Evolutionary conservation across 805 yeast genomes (phyloP).

Genomic region (Candida odintsovae): DNA sequence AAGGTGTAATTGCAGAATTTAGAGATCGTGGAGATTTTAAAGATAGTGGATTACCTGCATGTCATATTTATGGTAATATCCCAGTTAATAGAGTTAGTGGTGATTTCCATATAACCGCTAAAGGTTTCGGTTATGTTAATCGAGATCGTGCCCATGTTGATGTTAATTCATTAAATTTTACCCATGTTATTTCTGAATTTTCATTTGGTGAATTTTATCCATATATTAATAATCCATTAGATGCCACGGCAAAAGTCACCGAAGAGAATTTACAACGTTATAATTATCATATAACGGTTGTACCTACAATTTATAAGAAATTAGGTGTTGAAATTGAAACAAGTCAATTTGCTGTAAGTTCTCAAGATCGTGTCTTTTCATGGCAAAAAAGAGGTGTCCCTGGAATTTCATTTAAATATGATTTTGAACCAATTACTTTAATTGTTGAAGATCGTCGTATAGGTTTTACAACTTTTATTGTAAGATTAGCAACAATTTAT

Average conservation of each 20-base stretch:
- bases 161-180: conserved; percentile 55
- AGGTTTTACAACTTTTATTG: conserved; percentile 70
- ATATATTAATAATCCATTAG: conserved; percentile 81
- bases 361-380: conserved; percentile 31
- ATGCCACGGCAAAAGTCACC: conserved; percentile 58
- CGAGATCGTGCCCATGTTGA: conserved; percentile 39
- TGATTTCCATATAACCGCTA: conserved; percentile 76
- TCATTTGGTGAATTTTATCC: conserved; percentile 92
- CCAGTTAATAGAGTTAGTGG: conserved; percentile 87
- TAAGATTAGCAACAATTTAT: conserved; percentile 70
- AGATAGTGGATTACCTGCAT: conserved; percentile 59
- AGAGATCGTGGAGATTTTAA: conserved; percentile 35
- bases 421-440: conserved; percentile 82
- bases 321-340: conserved; percentile 73
- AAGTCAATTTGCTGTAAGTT: conserved; percentile 76
- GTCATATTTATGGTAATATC: conserved; percentile 76
- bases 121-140: conserved; percentile 57
- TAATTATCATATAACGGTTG: conserved; percentile 69
- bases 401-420: conserved; percentile 78
- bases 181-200: conserved; percentile 81
- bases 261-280: conserved; percentile 43
- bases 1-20: conserved; percentile 62
- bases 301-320: conserved; percentile 72
- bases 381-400: conserved; percentile 38
- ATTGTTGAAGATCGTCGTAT: conserved; percentile 65